Conservation (phyloP, 106 monocot species). For the Allium sativum region DNA sequence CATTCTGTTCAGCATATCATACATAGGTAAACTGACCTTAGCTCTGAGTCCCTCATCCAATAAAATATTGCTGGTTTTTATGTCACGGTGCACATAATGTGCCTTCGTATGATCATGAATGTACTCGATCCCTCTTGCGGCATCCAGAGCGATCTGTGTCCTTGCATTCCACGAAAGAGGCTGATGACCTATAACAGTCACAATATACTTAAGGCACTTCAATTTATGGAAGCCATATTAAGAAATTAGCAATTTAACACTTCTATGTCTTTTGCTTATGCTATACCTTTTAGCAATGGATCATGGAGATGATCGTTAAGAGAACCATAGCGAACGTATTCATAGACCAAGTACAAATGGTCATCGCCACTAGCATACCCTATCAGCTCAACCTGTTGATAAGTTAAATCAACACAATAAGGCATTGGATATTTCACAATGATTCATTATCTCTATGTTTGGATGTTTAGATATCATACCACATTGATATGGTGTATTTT, state of each 20-base stretch:
- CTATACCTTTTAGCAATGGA: constrained; percentile 33
- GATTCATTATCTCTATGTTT: not conserved
- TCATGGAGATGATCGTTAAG: constrained; percentile 56
- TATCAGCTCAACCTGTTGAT: constrained; percentile 33
- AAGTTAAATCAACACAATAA: not conserved
- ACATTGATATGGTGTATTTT: constrained; percentile 55
- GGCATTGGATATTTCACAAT: too few relatives aligned
- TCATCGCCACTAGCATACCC: constrained; percentile 40
- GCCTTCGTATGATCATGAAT: constrained; percentile 46
- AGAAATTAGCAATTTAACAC: too few relatives aligned
- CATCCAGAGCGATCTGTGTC: constrained; percentile 40
- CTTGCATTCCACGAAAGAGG: constrained; percentile 49
- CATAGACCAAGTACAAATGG: constrained; percentile 40
- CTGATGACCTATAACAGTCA: constrained; percentile 24
- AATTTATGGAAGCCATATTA: too few relatives aligned
- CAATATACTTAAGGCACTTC: too few relatives aligned
- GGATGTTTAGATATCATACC: constrained; percentile 15
- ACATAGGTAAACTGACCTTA: constrained; percentile 17
- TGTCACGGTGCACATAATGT: constrained; percentile 38
- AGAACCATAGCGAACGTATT: constrained; percentile 41
- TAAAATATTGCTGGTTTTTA: constrained; percentile 53
- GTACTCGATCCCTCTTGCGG: constrained; percentile 47
- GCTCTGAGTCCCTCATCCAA: constrained; percentile 37
- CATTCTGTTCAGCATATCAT: not conserved
- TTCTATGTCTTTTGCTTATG: too few relatives aligned